A percentile compares a stretch with the other conserved stretches of the same genome.
Evolutionary conservation across 371 early-diverging fungal species (phyloP).

Genomic region (Haplosporangium sp.): DNA sequence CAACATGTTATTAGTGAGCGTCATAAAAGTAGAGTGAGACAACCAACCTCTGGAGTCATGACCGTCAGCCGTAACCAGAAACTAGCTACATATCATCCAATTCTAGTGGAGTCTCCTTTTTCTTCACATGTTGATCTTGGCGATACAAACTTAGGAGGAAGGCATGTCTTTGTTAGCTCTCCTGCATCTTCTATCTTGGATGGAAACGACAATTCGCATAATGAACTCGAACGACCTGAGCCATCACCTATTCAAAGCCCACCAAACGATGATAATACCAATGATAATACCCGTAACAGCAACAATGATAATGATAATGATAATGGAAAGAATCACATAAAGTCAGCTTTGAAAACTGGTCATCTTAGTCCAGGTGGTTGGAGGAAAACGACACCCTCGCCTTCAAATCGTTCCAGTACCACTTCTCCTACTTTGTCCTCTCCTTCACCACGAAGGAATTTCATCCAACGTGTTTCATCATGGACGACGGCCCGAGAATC

Average conservation of each 20-base stretch:
- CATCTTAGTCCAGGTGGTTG: slow-evolving; percentile 24
- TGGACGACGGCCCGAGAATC: slow-evolving; percentile 47
- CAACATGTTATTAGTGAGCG: background rate
- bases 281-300: too few relatives aligned
- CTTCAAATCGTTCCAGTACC: too few relatives aligned
- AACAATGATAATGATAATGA: background rate
- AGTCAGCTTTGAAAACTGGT: slow-evolving; percentile 1
- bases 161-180: slow-evolving; percentile 36
- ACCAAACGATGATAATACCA: background rate
- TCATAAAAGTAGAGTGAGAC: slow-evolving; percentile 9
- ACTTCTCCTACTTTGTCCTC: slow-evolving; percentile 9
- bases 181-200: slow-evolving; percentile 28
- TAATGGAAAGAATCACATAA: background rate
- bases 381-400: background rate
- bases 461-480: slow-evolving; percentile 26
- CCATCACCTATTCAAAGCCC: slow-evolving; percentile 30
- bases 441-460: slow-evolving; percentile 3
- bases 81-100: slow-evolving; percentile 16
- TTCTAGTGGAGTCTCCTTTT: slow-evolving; percentile 43
- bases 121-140: slow-evolving; percentile 33
- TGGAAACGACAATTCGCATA: background rate
- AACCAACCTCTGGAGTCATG: slow-evolving; percentile 45
- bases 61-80: slow-evolving; percentile 13
- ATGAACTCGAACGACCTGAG: slow-evolving; percentile 25
- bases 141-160: slow-evolving; percentile 4